Conservation (phyloP, 2,329 filamentous ascomycete genomes). For the Trichoderma sp. region DNA sequence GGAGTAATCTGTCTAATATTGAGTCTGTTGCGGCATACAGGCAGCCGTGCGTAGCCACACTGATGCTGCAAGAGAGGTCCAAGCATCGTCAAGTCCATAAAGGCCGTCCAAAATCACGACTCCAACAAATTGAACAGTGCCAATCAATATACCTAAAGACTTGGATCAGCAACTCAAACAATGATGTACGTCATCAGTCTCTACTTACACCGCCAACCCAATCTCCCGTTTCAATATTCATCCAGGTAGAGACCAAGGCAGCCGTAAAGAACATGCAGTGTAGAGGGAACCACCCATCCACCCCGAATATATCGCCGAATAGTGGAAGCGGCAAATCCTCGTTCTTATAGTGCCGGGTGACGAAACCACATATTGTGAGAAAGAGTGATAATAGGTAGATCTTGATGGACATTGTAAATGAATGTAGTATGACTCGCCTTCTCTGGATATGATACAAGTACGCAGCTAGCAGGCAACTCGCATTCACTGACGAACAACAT, state of each 20-base stretch:
- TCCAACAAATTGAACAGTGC: neutral
- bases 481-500: neutral
- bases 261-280: neutral
- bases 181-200: neutral
- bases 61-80: neutral
- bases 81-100: neutral
- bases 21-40: no score
- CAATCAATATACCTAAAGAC: neutral
- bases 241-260: neutral
- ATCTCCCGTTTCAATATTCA: neutral
- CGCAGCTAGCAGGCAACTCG: neutral
- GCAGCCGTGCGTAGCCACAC: neutral
- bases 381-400: neutral
- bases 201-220: neutral
- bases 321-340: neutral
- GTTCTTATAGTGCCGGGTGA: neutral
- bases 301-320: neutral
- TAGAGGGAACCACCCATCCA: neutral
- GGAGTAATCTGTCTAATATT: neutral
- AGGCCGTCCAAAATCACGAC: neutral
- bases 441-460: neutral
- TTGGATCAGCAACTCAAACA: neutral
- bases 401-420: neutral
- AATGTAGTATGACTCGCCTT: neutral
- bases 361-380: neutral